Evolutionary conservation across 805 yeast genomes (phyloP).

Genomic region (Ogataea pini): DNA sequence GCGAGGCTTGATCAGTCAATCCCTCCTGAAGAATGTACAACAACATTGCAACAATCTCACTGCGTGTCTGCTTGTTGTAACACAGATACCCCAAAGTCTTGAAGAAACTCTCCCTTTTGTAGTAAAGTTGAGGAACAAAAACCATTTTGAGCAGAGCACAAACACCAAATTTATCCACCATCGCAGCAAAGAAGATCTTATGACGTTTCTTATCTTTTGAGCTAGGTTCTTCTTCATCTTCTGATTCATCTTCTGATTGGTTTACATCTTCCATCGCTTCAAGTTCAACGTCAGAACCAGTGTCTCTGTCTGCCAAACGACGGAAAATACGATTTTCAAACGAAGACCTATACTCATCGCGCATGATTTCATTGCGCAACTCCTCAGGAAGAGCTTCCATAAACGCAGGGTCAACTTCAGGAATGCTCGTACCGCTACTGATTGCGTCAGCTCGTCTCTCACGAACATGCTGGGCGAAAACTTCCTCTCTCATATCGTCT

Average conservation of each 20-base stretch:
- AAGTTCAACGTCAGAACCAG: slow-evolving; percentile 17
- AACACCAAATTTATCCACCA: slow-evolving; percentile 75
- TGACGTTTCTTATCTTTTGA: slow-evolving; percentile 30
- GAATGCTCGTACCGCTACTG: slow-evolving; percentile 42
- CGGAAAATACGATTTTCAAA: slow-evolving; percentile 22
- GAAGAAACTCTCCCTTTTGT: slow-evolving; percentile 62
- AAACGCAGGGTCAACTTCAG: slow-evolving; percentile 80
- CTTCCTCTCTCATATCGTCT: slow-evolving; percentile 91
- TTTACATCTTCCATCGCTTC: slow-evolving; percentile 25
- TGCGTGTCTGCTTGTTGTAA: slow-evolving; percentile 73
- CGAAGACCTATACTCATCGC: slow-evolving; percentile 32
- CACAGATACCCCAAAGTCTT: slow-evolving; percentile 68
- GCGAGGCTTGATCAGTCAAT: slow-evolving; percentile 54
- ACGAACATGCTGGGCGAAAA: slow-evolving; percentile 77
- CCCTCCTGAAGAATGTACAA: slow-evolving; percentile 77
- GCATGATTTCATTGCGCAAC: slow-evolving; percentile 24
- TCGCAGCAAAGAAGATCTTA: slow-evolving; percentile 55
- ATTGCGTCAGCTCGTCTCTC: slow-evolving; percentile 65
- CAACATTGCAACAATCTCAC: slow-evolving; percentile 69
- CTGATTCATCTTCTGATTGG: slow-evolving; percentile 24
- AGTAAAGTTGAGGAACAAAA: slow-evolving; percentile 69
- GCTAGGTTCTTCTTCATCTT: slow-evolving; percentile 11
- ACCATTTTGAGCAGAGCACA: slow-evolving; percentile 69
- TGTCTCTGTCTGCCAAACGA: slow-evolving; percentile 14
- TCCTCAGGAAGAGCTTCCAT: slow-evolving; percentile 73